Conservation (phyloP, 2,329 filamentous ascomycete species). For the Fusarium devonianum region DNA sequence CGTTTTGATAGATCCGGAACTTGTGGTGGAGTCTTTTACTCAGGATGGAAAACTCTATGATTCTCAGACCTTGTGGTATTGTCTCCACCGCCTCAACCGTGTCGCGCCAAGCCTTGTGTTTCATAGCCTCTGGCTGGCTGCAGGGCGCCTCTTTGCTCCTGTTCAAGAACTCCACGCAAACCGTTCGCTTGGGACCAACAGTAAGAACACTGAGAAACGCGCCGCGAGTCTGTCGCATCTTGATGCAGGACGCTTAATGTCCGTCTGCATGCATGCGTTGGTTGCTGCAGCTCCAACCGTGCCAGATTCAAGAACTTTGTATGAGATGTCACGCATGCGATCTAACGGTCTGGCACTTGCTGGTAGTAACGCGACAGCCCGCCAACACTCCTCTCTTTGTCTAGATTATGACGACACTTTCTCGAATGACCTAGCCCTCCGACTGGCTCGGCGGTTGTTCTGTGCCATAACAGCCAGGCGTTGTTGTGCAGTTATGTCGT, state of each 20-base stretch:
- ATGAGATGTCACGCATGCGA: constrained; percentile 67
- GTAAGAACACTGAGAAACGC: constrained; percentile 46
- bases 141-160: constrained; percentile 64
- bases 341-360: constrained; percentile 61
- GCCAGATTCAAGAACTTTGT: constrained; percentile 55
- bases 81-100: constrained; percentile 66
- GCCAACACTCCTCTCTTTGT: constrained; percentile 59
- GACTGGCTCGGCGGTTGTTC: constrained; percentile 65
- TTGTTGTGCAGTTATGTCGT: constrained; percentile 57
- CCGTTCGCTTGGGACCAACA: constrained; percentile 41
- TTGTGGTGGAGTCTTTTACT: constrained; percentile 65
- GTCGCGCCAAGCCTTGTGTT: constrained; percentile 65
- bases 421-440: constrained; percentile 65
- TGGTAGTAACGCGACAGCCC: constrained; percentile 53
- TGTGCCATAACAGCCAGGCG: constrained; percentile 62
- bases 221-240: constrained; percentile 52
- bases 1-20: constrained; percentile 64
- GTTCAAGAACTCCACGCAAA: constrained; percentile 54
- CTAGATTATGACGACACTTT: constrained; percentile 70
- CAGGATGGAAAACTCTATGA: constrained; percentile 61
- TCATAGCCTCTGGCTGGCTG: constrained; percentile 70
- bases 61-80: constrained; percentile 69
- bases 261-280: constrained; percentile 69
- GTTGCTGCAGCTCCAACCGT: constrained; percentile 64
- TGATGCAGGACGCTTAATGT: constrained; percentile 62